Base-by-base conservation (phyloP, 306 rosid genomes). In the Rubus parviflorus region DNA sequence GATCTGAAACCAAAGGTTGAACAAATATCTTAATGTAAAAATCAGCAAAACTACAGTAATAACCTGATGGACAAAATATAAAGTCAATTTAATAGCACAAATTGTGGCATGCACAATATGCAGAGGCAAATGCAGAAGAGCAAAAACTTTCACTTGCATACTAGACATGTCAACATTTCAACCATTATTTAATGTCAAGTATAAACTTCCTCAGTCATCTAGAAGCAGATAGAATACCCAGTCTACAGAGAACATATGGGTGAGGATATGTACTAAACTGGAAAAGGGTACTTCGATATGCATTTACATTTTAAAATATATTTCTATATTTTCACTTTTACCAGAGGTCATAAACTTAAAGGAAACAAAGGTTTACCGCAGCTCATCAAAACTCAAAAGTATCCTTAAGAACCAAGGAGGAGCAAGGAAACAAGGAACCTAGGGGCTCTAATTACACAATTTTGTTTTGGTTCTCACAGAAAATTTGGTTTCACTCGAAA, bases 1-100 rank as follows among this genome's bases (percentile, higher is more conserved):
- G 54, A 72, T 76, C 96, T 89, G 75, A 80, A 85, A 79, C 56
- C 81, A 82, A 23, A 69, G 10, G 22, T 46, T 7, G 40, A 64
- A 35, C 57, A 45, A 38, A 17, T 16, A 14, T 8, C 73, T 69
- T 49, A 54, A 19, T 8, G 62, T 79, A 51, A 38, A 84, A 63
- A 52, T 64, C 43, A 48, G 40, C 7, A 54, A 46, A 60, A 67
- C 30, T 30, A 38, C 77, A 63, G 78, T 0, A 61, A 62, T 40
- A 45, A 56, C 40, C 41, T 30, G 14, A 65, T 14, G 35, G 11
- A 17, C 51, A 61, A 78, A 37, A 46, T 61, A 47, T 46, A 41
- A 14, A 25, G 15, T 43, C 3, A 4, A 38, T 15, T 7, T 23
- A 14, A n/a, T 23, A 63, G 37, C 17, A 42, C 8, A 25, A 9